A percentile compares a stretch with the other conserved stretches of the same genome.
Conservation (phyloP, 2,329 filamentous ascomycete species). For the Trichophyton verrucosum region DNA sequence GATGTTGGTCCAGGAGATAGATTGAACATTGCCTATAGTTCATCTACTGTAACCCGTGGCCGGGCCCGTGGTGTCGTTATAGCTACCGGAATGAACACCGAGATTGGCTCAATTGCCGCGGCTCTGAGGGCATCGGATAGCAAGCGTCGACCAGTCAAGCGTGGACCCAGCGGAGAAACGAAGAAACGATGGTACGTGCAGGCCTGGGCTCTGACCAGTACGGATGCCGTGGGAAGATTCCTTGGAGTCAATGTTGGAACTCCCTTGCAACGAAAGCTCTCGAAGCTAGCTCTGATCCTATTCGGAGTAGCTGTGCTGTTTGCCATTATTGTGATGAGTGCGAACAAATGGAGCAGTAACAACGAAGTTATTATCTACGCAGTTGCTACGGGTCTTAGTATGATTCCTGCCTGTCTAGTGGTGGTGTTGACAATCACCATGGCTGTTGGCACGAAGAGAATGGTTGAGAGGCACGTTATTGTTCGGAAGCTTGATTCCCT, state of each 20-base stretch:
- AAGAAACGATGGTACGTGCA: constrained; percentile 43
- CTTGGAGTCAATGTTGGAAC: constrained; percentile 58
- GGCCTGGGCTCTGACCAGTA: constrained; percentile 41
- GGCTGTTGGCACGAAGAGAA: constrained; percentile 47
- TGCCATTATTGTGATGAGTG: constrained; percentile 55
- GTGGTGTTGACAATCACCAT: constrained; percentile 58
- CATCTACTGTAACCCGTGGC: constrained; percentile 50
- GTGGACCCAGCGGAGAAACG: constrained; percentile 37
- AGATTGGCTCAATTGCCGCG: constrained; percentile 53
- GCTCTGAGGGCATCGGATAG: constrained; percentile 50
- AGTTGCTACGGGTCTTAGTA: constrained; percentile 46
- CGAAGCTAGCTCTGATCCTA: constrained; percentile 53
- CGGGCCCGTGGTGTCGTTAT: constrained; percentile 49
- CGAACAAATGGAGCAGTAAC: constrained; percentile 45
- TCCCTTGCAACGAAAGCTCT: constrained; percentile 56
- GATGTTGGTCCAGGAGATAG: constrained; percentile 49
- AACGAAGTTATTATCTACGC: constrained; percentile 55
- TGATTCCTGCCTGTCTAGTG: constrained; percentile 52
- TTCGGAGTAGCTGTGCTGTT: constrained; percentile 56
- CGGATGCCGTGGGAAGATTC: constrained; percentile 50
- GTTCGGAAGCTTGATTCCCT: constrained; percentile 46
- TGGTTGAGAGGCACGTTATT: constrained; percentile 46
- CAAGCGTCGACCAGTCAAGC: constrained; percentile 40
- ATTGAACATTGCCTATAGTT: constrained; percentile 50
- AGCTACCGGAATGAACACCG: constrained; percentile 48